Percentiles rank a stretch among this genome's conserved stretches.
Evolutionary conservation across 2,329 filamentous ascomycete genomes (phyloP).

Genomic region (Clonostachys rhizophaga): DNA sequence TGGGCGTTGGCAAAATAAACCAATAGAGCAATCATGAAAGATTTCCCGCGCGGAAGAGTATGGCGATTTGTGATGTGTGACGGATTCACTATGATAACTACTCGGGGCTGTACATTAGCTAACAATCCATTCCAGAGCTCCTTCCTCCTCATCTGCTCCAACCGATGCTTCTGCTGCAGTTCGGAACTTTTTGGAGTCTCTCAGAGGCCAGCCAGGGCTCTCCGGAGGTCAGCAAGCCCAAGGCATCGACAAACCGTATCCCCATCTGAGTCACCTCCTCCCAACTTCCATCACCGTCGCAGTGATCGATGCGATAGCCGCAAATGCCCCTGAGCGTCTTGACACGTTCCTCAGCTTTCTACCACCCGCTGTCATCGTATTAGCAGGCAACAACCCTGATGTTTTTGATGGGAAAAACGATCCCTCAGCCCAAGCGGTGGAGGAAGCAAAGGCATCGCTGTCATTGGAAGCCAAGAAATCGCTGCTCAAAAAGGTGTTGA

Average conservation of each 20-base stretch:
- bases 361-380: conserved; percentile 71
- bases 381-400: conserved; percentile 62
- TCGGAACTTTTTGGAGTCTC: conserved; percentile 82
- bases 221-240: conserved; percentile 20
- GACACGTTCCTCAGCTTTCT: conserved; percentile 74
- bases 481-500: conserved; percentile 75
- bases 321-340: conserved; percentile 46
- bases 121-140: no score
- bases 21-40: conserved; percentile 20
- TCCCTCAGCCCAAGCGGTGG: conserved; percentile 61
- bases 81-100: background rate
- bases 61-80: conserved; percentile 11
- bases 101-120: no score
- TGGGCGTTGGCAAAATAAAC: conserved; percentile 6
- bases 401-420: conserved; percentile 55
- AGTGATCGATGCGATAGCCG: conserved; percentile 61
- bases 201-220: conserved; percentile 52
- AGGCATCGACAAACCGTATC: conserved; percentile 58
- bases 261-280: conserved; percentile 82
- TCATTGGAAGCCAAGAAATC: conserved; percentile 72
- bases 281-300: conserved; percentile 73
- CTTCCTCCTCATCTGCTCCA: conserved; percentile 45
- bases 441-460: conserved; percentile 70
- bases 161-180: conserved; percentile 64
- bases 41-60: conserved; percentile 15